Evolutionary conservation across 2,329 filamentous ascomycete genomes (phyloP).

Genomic region (Helminthosporium solani): DNA sequence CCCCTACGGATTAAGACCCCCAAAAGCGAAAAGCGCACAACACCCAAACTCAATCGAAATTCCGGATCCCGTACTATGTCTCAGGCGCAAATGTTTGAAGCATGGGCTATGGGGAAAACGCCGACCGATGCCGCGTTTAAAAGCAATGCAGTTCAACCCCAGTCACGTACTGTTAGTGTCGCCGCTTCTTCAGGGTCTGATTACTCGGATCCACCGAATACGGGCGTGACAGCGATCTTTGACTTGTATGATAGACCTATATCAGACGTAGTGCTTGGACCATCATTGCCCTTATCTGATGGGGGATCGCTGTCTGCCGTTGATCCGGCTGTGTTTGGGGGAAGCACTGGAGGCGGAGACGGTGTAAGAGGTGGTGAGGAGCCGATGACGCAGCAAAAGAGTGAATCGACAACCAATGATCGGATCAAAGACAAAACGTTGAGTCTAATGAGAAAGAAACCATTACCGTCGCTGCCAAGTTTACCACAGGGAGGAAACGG

Average conservation of each 20-base stretch:
- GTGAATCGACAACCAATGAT: not conserved
- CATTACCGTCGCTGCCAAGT: too few relatives aligned
- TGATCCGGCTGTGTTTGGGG: conserved; percentile 15
- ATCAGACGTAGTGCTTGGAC: not conserved
- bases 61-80: conserved; percentile 28
- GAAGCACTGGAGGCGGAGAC: not conserved
- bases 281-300: not conserved
- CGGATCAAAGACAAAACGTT: not conserved
- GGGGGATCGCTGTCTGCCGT: not conserved
- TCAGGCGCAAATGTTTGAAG: conserved; percentile 35
- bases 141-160: conserved; percentile 1
- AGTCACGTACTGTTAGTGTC: conserved; percentile 15
- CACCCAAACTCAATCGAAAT: conserved; percentile 26
- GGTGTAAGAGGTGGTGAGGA: not conserved
- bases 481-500: too few relatives aligned
- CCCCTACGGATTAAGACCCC: not conserved
- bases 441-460: not conserved
- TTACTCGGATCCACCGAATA: conserved; percentile 12
- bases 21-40: conserved; percentile 19
- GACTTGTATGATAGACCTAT: conserved; percentile 8
- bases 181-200: conserved; percentile 15
- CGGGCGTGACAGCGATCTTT: conserved; percentile 5
- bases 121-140: conserved; percentile 4
- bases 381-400: not conserved
- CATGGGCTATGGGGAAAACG: conserved; percentile 21